A percentile compares a stretch with the other conserved stretches of the same genome.
These are phyloP conservation scores for Pleurotus tuber-regium DNA, from an alignment of 768 basidiomycete genomes.

Conservation along the genomic window DNA sequence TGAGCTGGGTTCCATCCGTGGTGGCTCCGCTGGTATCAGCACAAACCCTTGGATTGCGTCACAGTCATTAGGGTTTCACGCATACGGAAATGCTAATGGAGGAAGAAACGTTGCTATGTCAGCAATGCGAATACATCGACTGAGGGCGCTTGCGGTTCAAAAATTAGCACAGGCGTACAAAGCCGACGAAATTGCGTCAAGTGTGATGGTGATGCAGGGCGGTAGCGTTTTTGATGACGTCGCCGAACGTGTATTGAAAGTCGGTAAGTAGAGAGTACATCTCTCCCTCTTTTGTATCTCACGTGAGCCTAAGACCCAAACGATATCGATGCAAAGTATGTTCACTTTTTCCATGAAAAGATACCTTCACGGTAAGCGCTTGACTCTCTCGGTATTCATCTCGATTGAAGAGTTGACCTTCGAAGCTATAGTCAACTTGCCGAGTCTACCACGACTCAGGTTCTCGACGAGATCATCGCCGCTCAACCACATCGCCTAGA, in stretches of 20 bases:
- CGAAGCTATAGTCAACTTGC: constrained; percentile 66
- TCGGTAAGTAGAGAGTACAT: constrained; percentile 44
- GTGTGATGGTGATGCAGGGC: constrained; percentile 95
- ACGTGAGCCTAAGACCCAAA: constrained; percentile 53
- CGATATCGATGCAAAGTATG: constrained; percentile 80
- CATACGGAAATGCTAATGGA: constrained; percentile 44
- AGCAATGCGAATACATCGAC: constrained; percentile 76
- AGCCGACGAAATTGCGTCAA: constrained; percentile 87
- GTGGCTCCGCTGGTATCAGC: constrained; percentile 32
- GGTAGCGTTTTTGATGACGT: constrained; percentile 91
- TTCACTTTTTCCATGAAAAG: constrained; percentile 94
- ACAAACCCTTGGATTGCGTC: constrained; percentile 59
- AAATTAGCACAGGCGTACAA: constrained; percentile 85
- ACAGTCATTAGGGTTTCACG: constrained; percentile 63
- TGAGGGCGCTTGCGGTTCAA: constrained; percentile 81
- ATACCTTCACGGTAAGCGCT: constrained; percentile 80
- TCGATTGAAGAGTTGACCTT: constrained; percentile 15
- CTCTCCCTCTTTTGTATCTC: not conserved
- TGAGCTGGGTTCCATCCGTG: constrained; percentile 66
- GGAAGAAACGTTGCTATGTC: constrained; percentile 84
- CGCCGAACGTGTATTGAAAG: constrained; percentile 81
- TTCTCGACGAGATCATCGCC: constrained; percentile 77
- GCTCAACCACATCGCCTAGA: constrained; percentile 74
- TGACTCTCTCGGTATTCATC: not conserved
- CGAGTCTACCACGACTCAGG: constrained; percentile 75